Evolutionary conservation across 495 filamentous ascomycete species (phyloP), one percentile per base, ranked within the genome.

Genomic region (Letharia columbiana): DNA sequence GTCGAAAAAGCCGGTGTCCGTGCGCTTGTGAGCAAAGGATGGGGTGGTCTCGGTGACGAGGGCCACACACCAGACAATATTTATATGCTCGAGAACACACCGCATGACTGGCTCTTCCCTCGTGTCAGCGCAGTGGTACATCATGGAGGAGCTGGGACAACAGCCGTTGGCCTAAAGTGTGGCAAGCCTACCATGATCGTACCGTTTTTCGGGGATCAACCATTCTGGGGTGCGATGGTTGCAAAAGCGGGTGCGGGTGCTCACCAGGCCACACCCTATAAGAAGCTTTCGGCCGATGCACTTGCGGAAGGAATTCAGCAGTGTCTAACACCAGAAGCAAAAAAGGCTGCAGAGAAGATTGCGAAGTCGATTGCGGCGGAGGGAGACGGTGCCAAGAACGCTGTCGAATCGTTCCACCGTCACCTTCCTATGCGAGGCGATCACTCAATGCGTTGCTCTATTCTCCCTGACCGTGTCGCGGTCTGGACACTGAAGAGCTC

Each of bases 371-470:
- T 92, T 69, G 82, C 79, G 45, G 71, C 74, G 11, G 90, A 95
- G 71, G 89, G 89, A 6, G 81, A 90, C 66, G 91, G 91, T 1
- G 90, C 89, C 0, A 75, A 82, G 65, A 88, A 90, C 59, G 89
- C 89, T 0, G 89, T 91, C 6, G 76, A 78, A 44, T 81, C 83
- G 0, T 94, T 95, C 69, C 89, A 92, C 70, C 79, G 79, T 13
- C 81, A 83, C 44, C 73, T 94, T 8, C 81, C 81, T 1, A 68
- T 88, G 35, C 68, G 74, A 18, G 86, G 85, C 31, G 72, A 80
- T 42, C 68, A 83, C 45, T 83, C 78, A 12, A 88, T 94, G 84
- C 78, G 85, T 4, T 96, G 91, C 71, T 79, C 82, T 0, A 77
- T 92, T 18, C 71, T 93, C 0, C 76, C 80, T 11, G 83, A 89